A percentile compares a stretch with the other conserved stretches of the same genome.
Conservation (phyloP, 164 flowering plant species). For the Umbilicus rupestris region DNA sequence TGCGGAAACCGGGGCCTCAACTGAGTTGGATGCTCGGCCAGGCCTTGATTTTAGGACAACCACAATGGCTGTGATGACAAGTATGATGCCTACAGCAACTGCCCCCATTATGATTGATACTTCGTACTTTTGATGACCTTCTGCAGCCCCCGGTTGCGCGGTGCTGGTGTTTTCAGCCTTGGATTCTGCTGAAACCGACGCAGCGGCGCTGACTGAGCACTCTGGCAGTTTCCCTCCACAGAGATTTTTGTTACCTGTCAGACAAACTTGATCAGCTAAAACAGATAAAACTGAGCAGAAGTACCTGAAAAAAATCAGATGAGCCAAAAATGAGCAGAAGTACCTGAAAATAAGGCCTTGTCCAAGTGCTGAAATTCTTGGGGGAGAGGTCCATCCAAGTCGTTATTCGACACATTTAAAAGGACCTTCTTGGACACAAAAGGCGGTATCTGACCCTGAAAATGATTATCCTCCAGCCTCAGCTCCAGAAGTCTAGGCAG, state of each 20-base stretch:
- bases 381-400: conserved; percentile 35
- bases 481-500: conserved; percentile 31
- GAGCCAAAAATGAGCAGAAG: not conserved
- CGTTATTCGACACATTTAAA: conserved; percentile 32
- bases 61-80: not conserved
- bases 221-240: not conserved
- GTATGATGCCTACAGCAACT: not conserved
- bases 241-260: conserved; percentile 1
- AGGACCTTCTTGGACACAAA: conserved; percentile 10
- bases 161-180: not conserved
- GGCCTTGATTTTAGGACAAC: not conserved
- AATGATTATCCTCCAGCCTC: conserved; percentile 34
- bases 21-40: not conserved
- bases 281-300: too few species aligned
- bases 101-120: conserved; percentile 1
- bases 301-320: not conserved
- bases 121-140: not conserved
- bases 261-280: not conserved
- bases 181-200: not conserved
- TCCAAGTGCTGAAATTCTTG: conserved; percentile 16
- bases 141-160: not conserved
- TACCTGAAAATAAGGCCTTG: conserved; percentile 26
- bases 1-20: not conserved
- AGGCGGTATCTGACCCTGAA: conserved; percentile 34
- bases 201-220: not conserved